phyloP scores from a whole-genome alignment of 148 eudicot species.

The Heliamphora exappendiculata region DNA sequence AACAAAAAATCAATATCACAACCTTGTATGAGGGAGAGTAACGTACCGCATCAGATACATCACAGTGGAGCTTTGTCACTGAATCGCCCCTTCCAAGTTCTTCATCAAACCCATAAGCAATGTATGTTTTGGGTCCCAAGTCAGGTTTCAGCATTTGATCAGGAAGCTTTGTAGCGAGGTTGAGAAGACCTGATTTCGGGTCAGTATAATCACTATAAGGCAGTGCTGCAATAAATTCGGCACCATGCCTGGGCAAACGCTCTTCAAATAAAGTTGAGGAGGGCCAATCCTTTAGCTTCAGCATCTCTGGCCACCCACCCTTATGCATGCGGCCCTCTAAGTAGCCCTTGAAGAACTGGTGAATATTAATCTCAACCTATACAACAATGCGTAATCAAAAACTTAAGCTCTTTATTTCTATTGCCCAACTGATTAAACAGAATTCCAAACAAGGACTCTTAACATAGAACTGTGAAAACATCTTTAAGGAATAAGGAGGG shows the following conservation, averaged over 20 bases:
- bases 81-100: slow-evolving; percentile 93
- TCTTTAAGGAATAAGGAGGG: neutral
- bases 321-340: slow-evolving; percentile 56
- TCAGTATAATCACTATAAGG: slow-evolving; percentile 80
- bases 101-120: slow-evolving; percentile 68
- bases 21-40: neutral
- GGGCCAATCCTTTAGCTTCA: slow-evolving; percentile 96
- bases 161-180: slow-evolving; percentile 75
- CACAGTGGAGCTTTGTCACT: slow-evolving; percentile 80
- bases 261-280: slow-evolving; percentile 58
- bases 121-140: slow-evolving; percentile 86
- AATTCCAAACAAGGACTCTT: neutral
- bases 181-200: slow-evolving; percentile 61
- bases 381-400: slow-evolving; percentile 3
- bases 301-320: slow-evolving; percentile 78
- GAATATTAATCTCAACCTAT: slow-evolving; percentile 77
- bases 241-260: slow-evolving; percentile 81
- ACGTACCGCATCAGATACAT: slow-evolving; percentile 85
- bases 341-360: slow-evolving; percentile 75
- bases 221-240: slow-evolving; percentile 71
- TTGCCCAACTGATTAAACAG: neutral
- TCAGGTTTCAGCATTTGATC: slow-evolving; percentile 65
- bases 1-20: neutral
- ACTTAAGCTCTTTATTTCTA: neutral
- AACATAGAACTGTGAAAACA: neutral